Evolutionary conservation across 495 filamentous ascomycete genomes (phyloP).

Genomic region (Elaphomyces granulatus): DNA sequence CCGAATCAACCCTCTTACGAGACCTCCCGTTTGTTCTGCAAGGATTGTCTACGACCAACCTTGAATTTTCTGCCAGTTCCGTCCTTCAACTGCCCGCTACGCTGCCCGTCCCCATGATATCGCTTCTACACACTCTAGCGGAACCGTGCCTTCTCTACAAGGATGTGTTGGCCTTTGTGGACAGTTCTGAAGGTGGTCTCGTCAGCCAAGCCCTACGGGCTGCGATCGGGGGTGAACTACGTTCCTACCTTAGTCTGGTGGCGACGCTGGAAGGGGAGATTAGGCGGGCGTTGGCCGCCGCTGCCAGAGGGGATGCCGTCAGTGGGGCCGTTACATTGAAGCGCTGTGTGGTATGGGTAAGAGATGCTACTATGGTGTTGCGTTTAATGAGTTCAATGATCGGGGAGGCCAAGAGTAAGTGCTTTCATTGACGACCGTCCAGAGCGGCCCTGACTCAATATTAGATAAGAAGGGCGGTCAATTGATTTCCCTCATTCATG

Average conservation of each 20-base stretch:
- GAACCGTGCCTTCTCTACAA: constrained; percentile 88
- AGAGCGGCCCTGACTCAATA: background rate
- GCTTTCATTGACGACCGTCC: background rate
- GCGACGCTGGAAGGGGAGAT: constrained; percentile 93
- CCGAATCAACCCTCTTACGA: constrained; percentile 64
- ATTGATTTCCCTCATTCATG: constrained; percentile 85
- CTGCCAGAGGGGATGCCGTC: constrained; percentile 54
- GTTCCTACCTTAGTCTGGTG: constrained; percentile 84
- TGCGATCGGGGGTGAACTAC: constrained; percentile 69
- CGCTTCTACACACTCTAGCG: constrained; percentile 74
- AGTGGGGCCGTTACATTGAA: constrained; percentile 94
- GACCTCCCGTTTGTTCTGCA: constrained; percentile 92
- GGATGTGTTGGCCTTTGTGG: constrained; percentile 63
- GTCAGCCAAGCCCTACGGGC: constrained; percentile 90
- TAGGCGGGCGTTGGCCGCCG: constrained; percentile 52
- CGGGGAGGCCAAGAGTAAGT: constrained; percentile 66
- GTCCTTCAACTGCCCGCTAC: constrained; percentile 59
- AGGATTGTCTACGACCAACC: constrained; percentile 72
- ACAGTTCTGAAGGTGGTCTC: constrained; percentile 53
- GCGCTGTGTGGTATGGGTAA: constrained; percentile 91
- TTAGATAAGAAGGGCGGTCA: constrained; percentile 75
- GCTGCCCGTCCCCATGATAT: constrained; percentile 72
- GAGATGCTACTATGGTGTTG: constrained; percentile 92
- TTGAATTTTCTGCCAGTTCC: constrained; percentile 54
- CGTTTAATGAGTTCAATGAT: constrained; percentile 89